A percentile compares a stretch with the other conserved stretches of the same genome.
These are phyloP conservation scores for Chaetomium strumarium DNA, from an alignment of 2,329 filamentous ascomycete species.

Conservation along the genomic window DNA sequence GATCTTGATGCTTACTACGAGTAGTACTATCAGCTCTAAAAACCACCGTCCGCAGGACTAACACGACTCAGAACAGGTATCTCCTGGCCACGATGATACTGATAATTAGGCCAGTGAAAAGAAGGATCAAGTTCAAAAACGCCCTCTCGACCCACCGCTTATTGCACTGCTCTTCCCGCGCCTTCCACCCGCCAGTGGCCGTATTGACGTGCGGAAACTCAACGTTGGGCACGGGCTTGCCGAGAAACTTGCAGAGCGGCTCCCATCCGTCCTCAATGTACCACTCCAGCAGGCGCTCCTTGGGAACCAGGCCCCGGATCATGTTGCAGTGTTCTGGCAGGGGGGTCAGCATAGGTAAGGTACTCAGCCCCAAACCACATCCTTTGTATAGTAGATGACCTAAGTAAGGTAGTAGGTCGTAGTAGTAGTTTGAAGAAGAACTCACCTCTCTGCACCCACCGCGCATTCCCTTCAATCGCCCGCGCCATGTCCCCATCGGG, in stretches of 20 bases:
- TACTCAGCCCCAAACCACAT: too few relatives aligned
- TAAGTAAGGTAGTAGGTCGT: too few relatives aligned
- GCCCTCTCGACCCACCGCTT: conserved; percentile 24
- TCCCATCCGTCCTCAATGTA: conserved; percentile 36
- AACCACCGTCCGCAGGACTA: too few relatives aligned
- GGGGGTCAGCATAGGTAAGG: background rate
- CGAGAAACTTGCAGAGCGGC: conserved; percentile 37
- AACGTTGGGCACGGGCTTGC: conserved; percentile 30
- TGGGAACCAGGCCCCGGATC: conserved; percentile 32
- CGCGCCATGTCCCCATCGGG: conserved; percentile 26
- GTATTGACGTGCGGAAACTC: conserved; percentile 34
- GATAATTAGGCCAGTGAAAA: background rate
- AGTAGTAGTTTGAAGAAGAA: background rate
- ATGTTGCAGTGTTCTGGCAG: conserved; percentile 30
- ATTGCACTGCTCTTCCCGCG: conserved; percentile 24
- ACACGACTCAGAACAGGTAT: conserved; percentile 1
- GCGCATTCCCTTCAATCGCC: conserved; percentile 26
- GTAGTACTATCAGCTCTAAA: too few relatives aligned
- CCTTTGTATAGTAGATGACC: too few relatives aligned
- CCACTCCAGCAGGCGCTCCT: conserved; percentile 34
- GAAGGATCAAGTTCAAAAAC: conserved; percentile 21
- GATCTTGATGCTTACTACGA: too few relatives aligned
- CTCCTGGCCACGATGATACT: background rate
- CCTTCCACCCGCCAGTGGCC: conserved; percentile 21
- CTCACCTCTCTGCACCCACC: conserved; percentile 27